Percentiles rank a stretch among this genome's conserved stretches.
phyloP scores from a whole-genome alignment of 768 basidiomycete species.

The Paxillus rubicundulus region DNA sequence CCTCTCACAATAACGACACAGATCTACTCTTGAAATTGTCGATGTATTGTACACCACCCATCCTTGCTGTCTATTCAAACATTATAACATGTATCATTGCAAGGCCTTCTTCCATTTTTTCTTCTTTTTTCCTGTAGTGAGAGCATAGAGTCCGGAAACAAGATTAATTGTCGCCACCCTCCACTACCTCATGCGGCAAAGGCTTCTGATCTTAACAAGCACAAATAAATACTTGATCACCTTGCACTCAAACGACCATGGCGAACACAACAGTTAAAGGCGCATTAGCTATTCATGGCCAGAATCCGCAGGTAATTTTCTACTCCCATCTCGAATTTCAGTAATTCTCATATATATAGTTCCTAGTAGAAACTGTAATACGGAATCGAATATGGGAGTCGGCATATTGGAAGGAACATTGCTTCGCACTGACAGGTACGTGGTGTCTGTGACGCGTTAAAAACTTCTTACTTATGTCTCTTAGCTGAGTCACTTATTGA shows the following conservation, averaged over 20 bases:
- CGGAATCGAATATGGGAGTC: constrained; percentile 96
- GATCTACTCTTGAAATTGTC: too few species aligned
- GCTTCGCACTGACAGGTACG: constrained; percentile 91
- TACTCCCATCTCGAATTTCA: neutral
- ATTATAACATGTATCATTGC: too few species aligned
- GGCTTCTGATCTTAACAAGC: constrained; percentile 20
- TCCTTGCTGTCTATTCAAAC: too few species aligned
- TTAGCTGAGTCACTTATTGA: constrained; percentile 92
- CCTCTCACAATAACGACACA: too few species aligned
- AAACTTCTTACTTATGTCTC: constrained; percentile 2
- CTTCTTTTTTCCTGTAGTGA: too few species aligned
- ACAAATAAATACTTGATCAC: constrained; percentile 16
- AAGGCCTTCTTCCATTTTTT: too few species aligned
- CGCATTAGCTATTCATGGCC: constrained; percentile 89
- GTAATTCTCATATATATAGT: constrained; percentile 46
- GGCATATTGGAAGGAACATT: constrained; percentile 96
- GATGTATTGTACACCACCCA: too few species aligned
- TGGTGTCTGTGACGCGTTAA: constrained; percentile 5
- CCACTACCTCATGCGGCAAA: neutral
- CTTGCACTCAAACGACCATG: constrained; percentile 44
- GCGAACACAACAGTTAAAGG: constrained; percentile 91
- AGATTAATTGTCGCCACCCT: too few species aligned
- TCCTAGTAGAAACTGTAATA: constrained; percentile 93
- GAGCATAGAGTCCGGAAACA: too few species aligned
- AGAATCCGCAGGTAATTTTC: constrained; percentile 86